Conservation (phyloP, 345 rosid genomes). For the Sapria himalayana region DNA sequence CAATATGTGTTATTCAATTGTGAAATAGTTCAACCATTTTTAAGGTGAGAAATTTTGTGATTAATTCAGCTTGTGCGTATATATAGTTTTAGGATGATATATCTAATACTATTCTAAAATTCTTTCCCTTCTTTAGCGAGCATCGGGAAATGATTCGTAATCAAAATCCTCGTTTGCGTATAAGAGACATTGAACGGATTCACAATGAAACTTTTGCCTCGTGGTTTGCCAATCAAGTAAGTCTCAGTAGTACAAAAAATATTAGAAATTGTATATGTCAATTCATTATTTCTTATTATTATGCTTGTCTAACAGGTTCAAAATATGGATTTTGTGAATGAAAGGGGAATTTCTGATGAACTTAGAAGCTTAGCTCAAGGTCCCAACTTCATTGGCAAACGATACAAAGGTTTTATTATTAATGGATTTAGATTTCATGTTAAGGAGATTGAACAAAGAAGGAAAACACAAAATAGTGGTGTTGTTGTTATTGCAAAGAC, state of each 20-base stretch:
- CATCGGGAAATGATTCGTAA: too few relatives aligned
- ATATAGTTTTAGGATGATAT: too few relatives aligned
- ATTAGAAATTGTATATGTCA: neutral
- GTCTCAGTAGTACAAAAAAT: neutral
- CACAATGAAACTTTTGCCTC: too few relatives aligned
- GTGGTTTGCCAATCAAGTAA: neutral
- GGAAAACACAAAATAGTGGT: neutral
- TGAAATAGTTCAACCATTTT: neutral
- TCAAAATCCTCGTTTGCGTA: too few relatives aligned
- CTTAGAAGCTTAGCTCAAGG: neutral
- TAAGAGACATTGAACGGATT: too few relatives aligned
- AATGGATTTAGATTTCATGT: neutral
- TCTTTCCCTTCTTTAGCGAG: too few relatives aligned
- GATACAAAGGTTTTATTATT: neutral
- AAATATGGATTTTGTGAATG: too few relatives aligned
- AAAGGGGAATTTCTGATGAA: neutral
- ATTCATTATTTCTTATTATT: neutral
- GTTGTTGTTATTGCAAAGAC: neutral
- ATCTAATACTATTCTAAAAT: too few relatives aligned
- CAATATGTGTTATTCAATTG: neutral
- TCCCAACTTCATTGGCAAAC: neutral
- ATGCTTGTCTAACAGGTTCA: neutral
- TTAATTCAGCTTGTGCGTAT: neutral
- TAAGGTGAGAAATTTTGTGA: neutral
- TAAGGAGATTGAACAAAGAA: neutral